Evolutionary conservation across 2,329 filamentous ascomycete species (phyloP), one percentile per base, ranked within the genome.

Genomic region (Penicillium palitans): DNA sequence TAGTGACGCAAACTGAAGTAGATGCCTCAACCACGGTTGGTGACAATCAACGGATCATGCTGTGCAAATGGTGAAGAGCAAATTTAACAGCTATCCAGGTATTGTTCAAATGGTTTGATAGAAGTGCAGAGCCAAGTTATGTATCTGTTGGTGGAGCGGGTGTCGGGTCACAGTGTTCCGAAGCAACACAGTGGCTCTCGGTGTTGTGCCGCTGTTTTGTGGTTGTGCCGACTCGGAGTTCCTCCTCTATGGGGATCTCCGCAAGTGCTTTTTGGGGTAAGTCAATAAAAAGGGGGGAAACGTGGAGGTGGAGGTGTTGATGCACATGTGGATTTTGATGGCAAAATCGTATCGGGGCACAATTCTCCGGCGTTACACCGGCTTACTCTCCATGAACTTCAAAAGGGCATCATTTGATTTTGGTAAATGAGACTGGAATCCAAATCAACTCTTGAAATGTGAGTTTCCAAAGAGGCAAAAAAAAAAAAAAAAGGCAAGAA

Each of bases 141-240:
- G 56, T 64, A 58, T 37, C 40, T 19, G 17, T 15, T 29, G 49
- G 59, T 57, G 59, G 61, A 66, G 61, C 41, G 55, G 41, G 24
- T 45, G 31, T 57, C 67, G 68, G 68, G 59, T 63, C 61, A 70
- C 67, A 62, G 68, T 70, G 63, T 65, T 70, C 68, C 68, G 67
- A 67, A 35, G 33, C 33, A 35, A 61, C 33, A 25, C 41, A 56
- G 27, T 35, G 31, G 25, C 33, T n/a, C 44, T 64, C 58, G 60
- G 60, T n/a, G 35, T 53, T 65, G 41, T 52, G 49, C 64, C 63
- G 65, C 9, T 45, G 42, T 4, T 19, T 19, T 40, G 9, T 40
- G 19, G 24, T 51, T 64, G 39, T 55, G 53, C 61, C 61, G 61
- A 61, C 35, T 61, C 52, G 41, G 55, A 4, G 17, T 42, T 21